Base-by-base conservation (phyloP, 129 eudicot species). In the Chrysanthemum lavandulifolium region DNA sequence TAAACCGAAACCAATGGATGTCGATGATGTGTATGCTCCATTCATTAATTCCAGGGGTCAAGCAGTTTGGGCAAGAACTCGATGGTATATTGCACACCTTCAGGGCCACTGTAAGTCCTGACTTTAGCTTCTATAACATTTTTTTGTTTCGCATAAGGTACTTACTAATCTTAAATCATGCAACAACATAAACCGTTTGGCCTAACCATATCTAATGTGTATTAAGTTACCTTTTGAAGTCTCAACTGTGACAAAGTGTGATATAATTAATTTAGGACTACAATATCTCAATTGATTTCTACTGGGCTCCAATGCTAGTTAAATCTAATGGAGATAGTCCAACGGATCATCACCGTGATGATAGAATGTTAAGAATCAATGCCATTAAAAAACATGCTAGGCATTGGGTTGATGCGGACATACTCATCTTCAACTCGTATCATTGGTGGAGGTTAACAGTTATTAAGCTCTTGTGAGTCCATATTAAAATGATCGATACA, bases 1-100 rank as follows among this genome's bases (percentile, higher is more conserved):
- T 88, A 29, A 85, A 83, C 76, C 73, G 95, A 71, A 83, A 83
- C 16, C 95, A 88, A 67, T 88, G 90, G 90, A 82, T 72, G 10
- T 88, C 95, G 0, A 82, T 88, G 90, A 82, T 88, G 13, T 88
- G 91, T 69, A 66, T 88, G 27, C 69, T 85, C 21, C 84, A 85
- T 18, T 71, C 86, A 62, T 62, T 73, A 0, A 78, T 88, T 67
- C 69, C 71, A 10, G 78, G 84, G 36, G 16, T 6, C 10, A 62
- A 84, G 18, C 18, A 59, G 45, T 79, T 76, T 48, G 47, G 23
- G 14, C 14, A 5, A 57, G 65, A 74, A 13, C 65, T 74, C 55
- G 75, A 79, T 59, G 81, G 81, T 29, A 80, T 76, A 16, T 78
- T 85, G 70, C 78, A 71, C 73, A 75, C 64, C 67, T 82, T 86